Conservation (phyloP, 768 basidiomycete genomes). For the Hemileccinum rubropunctum region DNA sequence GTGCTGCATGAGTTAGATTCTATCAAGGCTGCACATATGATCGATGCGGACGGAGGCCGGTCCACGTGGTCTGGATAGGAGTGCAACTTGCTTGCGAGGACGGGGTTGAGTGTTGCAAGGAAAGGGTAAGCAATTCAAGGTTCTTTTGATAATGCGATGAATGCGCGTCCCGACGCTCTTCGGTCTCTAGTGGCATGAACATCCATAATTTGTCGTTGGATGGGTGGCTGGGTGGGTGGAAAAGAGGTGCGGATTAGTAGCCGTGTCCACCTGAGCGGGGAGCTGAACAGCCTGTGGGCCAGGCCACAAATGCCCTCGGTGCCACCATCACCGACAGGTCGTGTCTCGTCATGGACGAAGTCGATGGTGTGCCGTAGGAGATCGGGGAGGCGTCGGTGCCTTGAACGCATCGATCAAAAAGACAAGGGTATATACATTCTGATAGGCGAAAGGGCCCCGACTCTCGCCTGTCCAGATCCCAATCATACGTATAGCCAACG, state of each 20-base stretch:
- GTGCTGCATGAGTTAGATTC: slow-evolving; percentile 86
- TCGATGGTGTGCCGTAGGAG: slow-evolving; percentile 98
- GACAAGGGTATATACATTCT: slow-evolving; percentile 57
- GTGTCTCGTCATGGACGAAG: slow-evolving; percentile 98
- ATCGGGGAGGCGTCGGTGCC: slow-evolving; percentile 95
- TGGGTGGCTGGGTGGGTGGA: slow-evolving; percentile 75
- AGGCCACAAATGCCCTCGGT: slow-evolving; percentile 67
- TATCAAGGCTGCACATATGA: slow-evolving; percentile 83
- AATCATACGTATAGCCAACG: slow-evolving; percentile 97
- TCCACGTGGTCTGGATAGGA: slow-evolving; percentile 31
- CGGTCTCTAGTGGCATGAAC: slow-evolving; percentile 66
- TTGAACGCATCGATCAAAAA: slow-evolving; percentile 90
- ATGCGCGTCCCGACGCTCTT: not conserved
- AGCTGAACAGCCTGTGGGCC: not conserved
- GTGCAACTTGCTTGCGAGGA: slow-evolving; percentile 34
- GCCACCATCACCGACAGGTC: slow-evolving; percentile 74
- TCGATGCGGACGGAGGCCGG: slow-evolving; percentile 57
- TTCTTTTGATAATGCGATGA: no score
- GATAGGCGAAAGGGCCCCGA: not conserved
- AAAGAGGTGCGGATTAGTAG: slow-evolving; percentile 45
- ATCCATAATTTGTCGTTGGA: slow-evolving; percentile 87
- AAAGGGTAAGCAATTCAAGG: slow-evolving; percentile 11
- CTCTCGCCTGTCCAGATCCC: slow-evolving; percentile 61
- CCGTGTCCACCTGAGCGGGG: not conserved
- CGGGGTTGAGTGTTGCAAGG: slow-evolving; percentile 33